Percentiles rank a stretch among this genome's conserved stretches.
Evolutionary conservation across 768 basidiomycete genomes (phyloP).

Genomic region (Dentipellis sp.): DNA sequence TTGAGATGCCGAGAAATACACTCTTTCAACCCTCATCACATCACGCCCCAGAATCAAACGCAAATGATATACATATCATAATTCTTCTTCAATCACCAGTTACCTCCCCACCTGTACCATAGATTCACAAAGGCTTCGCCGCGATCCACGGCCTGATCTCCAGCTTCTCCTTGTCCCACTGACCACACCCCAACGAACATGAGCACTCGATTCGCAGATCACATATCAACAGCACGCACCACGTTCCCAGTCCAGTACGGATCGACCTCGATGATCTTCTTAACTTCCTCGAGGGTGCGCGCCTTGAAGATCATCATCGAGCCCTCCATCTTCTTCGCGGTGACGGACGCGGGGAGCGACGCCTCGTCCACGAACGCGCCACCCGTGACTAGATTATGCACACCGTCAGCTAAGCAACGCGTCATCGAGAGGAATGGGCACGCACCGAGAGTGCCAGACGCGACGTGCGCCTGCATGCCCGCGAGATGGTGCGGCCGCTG

Average conservation of each 20-base stretch:
- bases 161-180: constrained; percentile 55
- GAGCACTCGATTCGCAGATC: neutral
- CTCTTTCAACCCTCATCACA: too few relatives aligned
- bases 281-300: constrained; percentile 37
- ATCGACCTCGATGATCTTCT: constrained; percentile 31
- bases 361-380: constrained; percentile 54
- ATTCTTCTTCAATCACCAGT: too few relatives aligned
- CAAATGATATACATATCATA: too few relatives aligned
- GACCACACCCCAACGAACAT: neutral
- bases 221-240: constrained; percentile 23
- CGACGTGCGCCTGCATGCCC: neutral
- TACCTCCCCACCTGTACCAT: too few relatives aligned
- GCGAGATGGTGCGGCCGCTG: neutral
- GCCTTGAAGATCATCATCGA: constrained; percentile 49
- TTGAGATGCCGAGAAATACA: too few relatives aligned
- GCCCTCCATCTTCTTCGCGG: constrained; percentile 49
- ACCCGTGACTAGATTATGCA: neutral
- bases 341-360: constrained; percentile 33
- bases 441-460: constrained; percentile 1
- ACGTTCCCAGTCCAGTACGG: constrained; percentile 34
- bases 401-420: neutral
- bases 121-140: neutral
- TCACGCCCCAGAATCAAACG: too few relatives aligned
- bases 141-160: constrained; percentile 23
- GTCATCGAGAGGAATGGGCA: neutral